A percentile compares a stretch with the other conserved stretches of the same genome.
Evolutionary conservation across 352 stramenopile species (phyloP).

Genomic region (Blastocystis sp.): DNA sequence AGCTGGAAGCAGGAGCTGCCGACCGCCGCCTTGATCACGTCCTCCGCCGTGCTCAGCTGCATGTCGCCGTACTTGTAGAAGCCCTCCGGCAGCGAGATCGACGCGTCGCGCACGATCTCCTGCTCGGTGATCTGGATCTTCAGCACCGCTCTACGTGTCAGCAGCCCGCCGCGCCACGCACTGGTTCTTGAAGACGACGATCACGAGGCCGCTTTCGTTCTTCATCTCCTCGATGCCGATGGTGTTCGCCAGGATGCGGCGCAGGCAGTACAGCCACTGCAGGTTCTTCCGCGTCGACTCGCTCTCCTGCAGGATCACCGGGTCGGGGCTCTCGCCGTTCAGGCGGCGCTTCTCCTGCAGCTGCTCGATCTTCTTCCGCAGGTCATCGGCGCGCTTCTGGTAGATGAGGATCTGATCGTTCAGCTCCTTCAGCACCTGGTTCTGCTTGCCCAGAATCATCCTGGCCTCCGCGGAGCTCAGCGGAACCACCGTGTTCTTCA

Average conservation of each 20-base stretch:
- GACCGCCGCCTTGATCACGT: not conserved
- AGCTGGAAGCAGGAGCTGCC: conserved; percentile 21
- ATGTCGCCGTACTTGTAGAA: not conserved
- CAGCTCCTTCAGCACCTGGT: not conserved
- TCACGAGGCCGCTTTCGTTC: not conserved
- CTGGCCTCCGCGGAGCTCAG: conserved; percentile 25
- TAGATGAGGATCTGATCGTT: conserved; percentile 11
- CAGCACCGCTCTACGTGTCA: conserved; percentile 17
- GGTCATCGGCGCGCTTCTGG: not conserved
- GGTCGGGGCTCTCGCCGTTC: not conserved
- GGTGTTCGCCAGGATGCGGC: conserved; percentile 40
- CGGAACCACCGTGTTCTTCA: conserved; percentile 39
- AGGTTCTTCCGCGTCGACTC: conserved; percentile 21
- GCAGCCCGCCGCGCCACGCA: not conserved
- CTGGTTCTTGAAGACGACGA: conserved; percentile 8
- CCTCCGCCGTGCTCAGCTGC: not conserved
- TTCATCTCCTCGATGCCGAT: conserved; percentile 48
- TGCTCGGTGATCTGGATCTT: conserved; percentile 26
- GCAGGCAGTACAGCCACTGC: conserved; percentile 53
- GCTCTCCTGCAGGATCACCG: not conserved
- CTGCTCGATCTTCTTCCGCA: not conserved
- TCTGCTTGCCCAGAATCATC: conserved; percentile 48
- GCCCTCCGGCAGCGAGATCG: not conserved
- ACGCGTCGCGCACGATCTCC: not conserved
- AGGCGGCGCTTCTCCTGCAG: not conserved